Conservation (phyloP, 305 asterid species). For the Caryopteris hybrid region DNA sequence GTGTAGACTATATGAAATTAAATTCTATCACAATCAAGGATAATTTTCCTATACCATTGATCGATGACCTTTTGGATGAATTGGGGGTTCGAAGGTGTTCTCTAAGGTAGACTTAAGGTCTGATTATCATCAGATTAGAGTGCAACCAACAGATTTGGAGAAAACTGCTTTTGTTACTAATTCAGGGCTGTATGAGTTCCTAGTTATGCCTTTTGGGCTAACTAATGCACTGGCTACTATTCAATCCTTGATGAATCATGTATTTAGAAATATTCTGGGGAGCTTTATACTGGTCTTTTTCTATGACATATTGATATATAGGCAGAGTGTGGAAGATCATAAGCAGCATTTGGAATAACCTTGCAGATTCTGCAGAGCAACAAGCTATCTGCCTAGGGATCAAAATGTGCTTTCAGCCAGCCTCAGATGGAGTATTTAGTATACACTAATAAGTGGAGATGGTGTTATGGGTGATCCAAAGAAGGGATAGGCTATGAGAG, state of each 20-base stretch:
- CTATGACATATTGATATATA: neutral
- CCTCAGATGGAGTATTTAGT: neutral
- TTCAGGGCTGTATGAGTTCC: neutral
- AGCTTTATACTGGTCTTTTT: neutral
- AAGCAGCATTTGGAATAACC: neutral
- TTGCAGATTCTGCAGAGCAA: neutral
- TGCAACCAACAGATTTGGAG: neutral
- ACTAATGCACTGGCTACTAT: neutral
- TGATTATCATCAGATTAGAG: neutral
- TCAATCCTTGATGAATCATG: neutral
- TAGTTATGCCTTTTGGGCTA: neutral
- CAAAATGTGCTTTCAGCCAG: neutral
- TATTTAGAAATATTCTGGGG: neutral
- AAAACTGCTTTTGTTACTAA: neutral
- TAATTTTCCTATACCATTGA: neutral
- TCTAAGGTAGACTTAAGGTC: neutral
- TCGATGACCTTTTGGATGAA: neutral
- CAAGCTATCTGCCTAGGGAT: neutral
- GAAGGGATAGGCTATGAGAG: neutral
- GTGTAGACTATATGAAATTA: neutral
- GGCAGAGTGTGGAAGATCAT: neutral
- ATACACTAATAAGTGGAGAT: neutral
- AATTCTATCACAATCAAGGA: neutral
- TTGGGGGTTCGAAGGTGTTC: neutral
- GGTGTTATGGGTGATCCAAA: neutral